These are phyloP conservation scores for Hura crepitans DNA, from an alignment of 441 rosid species.

Conservation along the genomic window DNA sequence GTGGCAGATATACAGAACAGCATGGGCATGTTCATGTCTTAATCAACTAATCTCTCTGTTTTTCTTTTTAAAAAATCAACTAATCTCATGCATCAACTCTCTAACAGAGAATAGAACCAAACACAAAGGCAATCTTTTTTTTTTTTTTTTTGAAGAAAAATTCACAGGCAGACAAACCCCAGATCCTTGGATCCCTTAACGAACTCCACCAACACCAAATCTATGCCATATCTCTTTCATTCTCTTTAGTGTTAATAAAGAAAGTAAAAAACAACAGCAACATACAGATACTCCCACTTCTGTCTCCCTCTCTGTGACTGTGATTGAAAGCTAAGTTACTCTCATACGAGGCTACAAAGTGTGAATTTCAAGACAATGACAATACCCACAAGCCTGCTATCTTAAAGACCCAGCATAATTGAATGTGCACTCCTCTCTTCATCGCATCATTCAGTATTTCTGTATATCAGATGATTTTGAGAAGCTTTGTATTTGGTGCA, in stretches of 20 bases:
- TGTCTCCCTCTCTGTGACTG: conserved; percentile 26
- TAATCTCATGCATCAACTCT: conserved; percentile 8
- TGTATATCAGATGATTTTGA: conserved; percentile 20
- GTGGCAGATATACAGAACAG: not conserved
- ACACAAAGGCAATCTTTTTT: not conserved
- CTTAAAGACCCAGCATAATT: conserved; percentile 66
- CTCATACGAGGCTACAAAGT: conserved; percentile 30
- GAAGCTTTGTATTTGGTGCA: conserved; percentile 20
- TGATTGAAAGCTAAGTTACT: conserved; percentile 79
- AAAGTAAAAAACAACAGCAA: conserved; percentile 13
- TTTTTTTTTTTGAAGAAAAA: no score
- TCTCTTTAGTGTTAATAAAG: not conserved
- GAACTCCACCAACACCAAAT: conserved; percentile 22
- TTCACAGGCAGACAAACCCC: conserved; percentile 20
- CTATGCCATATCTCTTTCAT: conserved; percentile 19
- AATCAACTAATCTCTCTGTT: no score
- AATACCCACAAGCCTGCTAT: conserved; percentile 35
- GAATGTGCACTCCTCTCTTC: conserved; percentile 26
- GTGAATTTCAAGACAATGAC: conserved; percentile 44
- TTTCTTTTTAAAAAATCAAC: no score
- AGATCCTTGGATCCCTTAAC: conserved; percentile 31
- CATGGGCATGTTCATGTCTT: no score
- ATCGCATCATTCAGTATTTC: conserved; percentile 24
- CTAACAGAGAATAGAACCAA: not conserved
- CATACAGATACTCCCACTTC: conserved; percentile 16